Percentiles rank a stretch among this genome's conserved stretches.
phyloP scores from a whole-genome alignment of 495 filamentous ascomycete species.

The Penicillium herquei region DNA sequence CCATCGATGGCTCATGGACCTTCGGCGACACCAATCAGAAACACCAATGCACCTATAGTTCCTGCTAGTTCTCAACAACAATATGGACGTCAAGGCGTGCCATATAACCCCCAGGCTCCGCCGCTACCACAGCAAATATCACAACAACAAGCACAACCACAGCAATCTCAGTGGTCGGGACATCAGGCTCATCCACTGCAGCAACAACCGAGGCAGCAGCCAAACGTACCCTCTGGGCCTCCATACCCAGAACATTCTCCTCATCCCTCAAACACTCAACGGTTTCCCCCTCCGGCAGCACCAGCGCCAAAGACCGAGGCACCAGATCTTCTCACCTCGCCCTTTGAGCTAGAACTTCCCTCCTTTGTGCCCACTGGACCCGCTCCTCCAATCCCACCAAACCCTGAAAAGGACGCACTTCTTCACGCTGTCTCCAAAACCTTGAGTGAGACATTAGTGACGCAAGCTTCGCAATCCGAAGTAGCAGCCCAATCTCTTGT shows the following conservation, averaged over 20 bases:
- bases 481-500: conserved; percentile 69
- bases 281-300: conserved; percentile 20
- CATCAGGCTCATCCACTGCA: conserved; percentile 25
- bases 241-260: conserved; percentile 18
- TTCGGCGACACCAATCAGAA: conserved; percentile 15
- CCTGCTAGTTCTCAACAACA: background rate
- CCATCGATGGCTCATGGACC: conserved; percentile 11
- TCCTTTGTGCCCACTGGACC: conserved; percentile 52
- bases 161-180: conserved; percentile 14
- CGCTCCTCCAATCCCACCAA: conserved; percentile 87
- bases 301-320: conserved; percentile 47
- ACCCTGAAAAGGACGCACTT: conserved; percentile 92
- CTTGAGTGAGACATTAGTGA: conserved; percentile 62
- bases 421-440: conserved; percentile 71
- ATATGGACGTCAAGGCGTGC: background rate
- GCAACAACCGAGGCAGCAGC: conserved; percentile 1
- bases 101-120: conserved; percentile 4
- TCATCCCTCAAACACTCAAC: conserved; percentile 18
- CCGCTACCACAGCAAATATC: conserved; percentile 3
- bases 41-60: background rate
- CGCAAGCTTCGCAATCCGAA: conserved; percentile 61
- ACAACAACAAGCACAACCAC: conserved; percentile 6
- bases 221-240: conserved; percentile 3
- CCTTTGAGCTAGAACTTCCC: conserved; percentile 65
- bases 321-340: conserved; percentile 69